Evolutionary conservation across 1,139 yeast genomes (phyloP).

Genomic region (Zygosaccharomyces pseudobailii): DNA sequence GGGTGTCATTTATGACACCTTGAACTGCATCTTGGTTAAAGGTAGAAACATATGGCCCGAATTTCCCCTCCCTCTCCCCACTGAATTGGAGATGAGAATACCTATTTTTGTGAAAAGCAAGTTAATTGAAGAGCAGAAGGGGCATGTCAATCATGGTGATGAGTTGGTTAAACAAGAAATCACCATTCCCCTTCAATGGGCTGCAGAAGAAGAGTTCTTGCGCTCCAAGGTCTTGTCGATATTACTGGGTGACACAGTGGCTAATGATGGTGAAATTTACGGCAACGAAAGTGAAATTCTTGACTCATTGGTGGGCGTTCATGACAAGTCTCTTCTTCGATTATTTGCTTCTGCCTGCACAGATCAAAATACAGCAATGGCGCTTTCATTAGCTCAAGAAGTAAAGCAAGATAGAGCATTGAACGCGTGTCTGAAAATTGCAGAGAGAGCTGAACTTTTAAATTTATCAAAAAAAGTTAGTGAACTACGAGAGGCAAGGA

Average conservation of each 20-base stretch:
- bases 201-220: slow-evolving; percentile 41
- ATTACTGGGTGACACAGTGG: slow-evolving; percentile 37
- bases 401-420: slow-evolving; percentile 74
- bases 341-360: slow-evolving; percentile 73
- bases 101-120: slow-evolving; percentile 45
- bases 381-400: slow-evolving; percentile 63
- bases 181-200: slow-evolving; percentile 25
- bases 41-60: slow-evolving; percentile 49
- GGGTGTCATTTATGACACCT: slow-evolving; percentile 60
- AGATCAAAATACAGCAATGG: slow-evolving; percentile 59
- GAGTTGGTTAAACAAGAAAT: slow-evolving; percentile 38
- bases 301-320: slow-evolving; percentile 45
- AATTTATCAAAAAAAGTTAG: slow-evolving; percentile 64
- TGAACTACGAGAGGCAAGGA: slow-evolving; percentile 56
- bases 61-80: slow-evolving; percentile 78
- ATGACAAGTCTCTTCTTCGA: slow-evolving; percentile 71
- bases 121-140: slow-evolving; percentile 31
- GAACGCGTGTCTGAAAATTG: slow-evolving; percentile 77
- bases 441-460: slow-evolving; percentile 68
- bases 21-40: slow-evolving; percentile 70
- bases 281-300: slow-evolving; percentile 46
- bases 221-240: slow-evolving; percentile 37
- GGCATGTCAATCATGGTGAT: slow-evolving; percentile 34
- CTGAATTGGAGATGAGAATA: slow-evolving; percentile 64
- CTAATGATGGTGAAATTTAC: slow-evolving; percentile 39